A percentile compares a stretch with the other conserved stretches of the same genome.
phyloP scores from a whole-genome alignment of 208 protist species.

The Leishmania martiniquensis region DNA sequence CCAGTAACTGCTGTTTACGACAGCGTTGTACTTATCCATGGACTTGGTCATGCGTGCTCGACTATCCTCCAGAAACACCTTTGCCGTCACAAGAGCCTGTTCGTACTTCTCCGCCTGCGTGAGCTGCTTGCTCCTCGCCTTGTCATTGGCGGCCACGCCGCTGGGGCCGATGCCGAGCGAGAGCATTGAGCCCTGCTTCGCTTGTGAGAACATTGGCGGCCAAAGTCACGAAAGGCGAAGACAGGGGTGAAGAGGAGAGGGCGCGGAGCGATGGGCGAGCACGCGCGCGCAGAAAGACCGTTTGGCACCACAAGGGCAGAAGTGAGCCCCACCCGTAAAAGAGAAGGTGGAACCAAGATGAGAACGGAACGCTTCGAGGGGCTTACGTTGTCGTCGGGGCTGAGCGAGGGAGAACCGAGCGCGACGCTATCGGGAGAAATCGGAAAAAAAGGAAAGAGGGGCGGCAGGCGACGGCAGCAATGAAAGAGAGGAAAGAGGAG shows the following conservation, averaged over 20 bases:
- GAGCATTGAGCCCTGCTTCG: constrained; percentile 10
- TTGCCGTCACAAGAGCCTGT: constrained; percentile 69
- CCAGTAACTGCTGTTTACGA: constrained; percentile 82
- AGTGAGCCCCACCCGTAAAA: background rate
- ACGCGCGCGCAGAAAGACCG: background rate
- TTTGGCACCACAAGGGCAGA: background rate
- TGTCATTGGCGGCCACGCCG: constrained; percentile 3
- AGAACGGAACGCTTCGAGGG: too few relatives aligned
- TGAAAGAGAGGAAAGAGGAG: background rate
- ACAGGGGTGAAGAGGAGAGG: background rate
- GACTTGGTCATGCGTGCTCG: constrained; percentile 46
- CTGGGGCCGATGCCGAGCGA: constrained; percentile 1
- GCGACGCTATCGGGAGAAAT: background rate
- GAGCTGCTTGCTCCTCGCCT: constrained; percentile 43
- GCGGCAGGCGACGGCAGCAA: too few relatives aligned
- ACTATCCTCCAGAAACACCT: constrained; percentile 82
- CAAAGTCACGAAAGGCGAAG: too few relatives aligned
- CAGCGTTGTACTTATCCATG: constrained; percentile 58
- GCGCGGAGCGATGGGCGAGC: background rate
- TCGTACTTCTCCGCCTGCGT: constrained; percentile 67
- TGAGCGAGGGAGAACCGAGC: background rate
- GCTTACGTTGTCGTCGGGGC: too few relatives aligned
- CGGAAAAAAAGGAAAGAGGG: too few relatives aligned
- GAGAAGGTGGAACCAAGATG: too few relatives aligned
- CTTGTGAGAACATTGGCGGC: constrained; percentile 44